Base-by-base conservation (phyloP, 106 monocot species). In the Acorus calamus region DNA sequence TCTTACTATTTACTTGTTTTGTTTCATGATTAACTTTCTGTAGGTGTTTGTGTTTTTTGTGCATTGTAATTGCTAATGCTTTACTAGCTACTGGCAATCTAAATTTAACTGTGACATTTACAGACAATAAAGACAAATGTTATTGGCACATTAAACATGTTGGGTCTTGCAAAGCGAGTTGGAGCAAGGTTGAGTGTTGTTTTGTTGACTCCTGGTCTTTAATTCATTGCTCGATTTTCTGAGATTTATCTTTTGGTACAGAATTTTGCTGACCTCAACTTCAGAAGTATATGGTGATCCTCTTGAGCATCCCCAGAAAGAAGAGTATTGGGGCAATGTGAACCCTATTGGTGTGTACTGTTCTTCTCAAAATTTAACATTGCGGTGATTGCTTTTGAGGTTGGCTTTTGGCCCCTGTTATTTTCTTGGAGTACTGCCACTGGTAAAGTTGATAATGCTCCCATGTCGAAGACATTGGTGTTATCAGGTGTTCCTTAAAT, bases 111-210 rank as follows among this genome's bases (percentile, higher is more conserved):
- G 6, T 69, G 60, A 60, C 73, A 6, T 46, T 13, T 66, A 64
- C 74, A 96, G 96, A 96, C 96, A 52, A 96, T 96, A 66, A 96
- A 96, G 70, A 96, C 96, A 47, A 96, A 96, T 73, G 96, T 96
- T 42, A 96, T 91, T 63, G 96, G 96, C 42, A 96, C 96, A 44
- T 64, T 96, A 42, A 96, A 96, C 76, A 96, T 91, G 96, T 57
- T 96, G 73, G 96, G 91, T 5, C 87, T 96, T 72, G 96, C 96
- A 52, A 96, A 96, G 77, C 80, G 96, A 53, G 90, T 91, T 64
- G 96, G 96, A 53, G 96, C 94, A 58, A 84, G 94, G 94, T 94
- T 65, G 62, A 8, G 12, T 46, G 2, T 11, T 46, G 42, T n/a
- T 42, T 42, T 28, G 42, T 56, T 48, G 4, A 12, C 62, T 14